A percentile compares a stretch with the other conserved stretches of the same genome.
Evolutionary conservation across 352 stramenopile genomes (phyloP).

Genomic region (Pythium apleroticum): DNA sequence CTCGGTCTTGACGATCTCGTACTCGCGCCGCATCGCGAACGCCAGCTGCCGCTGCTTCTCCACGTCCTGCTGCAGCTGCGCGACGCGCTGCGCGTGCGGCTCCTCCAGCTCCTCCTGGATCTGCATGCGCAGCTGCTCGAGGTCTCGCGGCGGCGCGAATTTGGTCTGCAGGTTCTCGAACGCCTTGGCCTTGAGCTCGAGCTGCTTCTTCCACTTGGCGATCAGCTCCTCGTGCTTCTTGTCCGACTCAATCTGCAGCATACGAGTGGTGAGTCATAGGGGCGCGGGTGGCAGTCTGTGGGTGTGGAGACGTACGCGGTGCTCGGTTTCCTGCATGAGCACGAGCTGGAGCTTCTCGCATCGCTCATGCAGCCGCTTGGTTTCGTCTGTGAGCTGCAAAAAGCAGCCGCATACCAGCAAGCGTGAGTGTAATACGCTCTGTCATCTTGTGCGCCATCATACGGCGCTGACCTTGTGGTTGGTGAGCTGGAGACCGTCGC

Average conservation of each 20-base stretch:
- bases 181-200: conserved; percentile 76
- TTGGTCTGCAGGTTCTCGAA: conserved; percentile 85
- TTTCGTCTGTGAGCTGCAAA: conserved; percentile 57
- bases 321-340: conserved; percentile 80
- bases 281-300: background rate
- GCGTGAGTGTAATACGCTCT: too few relatives aligned
- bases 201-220: conserved; percentile 80
- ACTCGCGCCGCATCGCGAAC: conserved; percentile 69
- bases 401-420: too few relatives aligned
- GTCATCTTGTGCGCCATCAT: too few relatives aligned
- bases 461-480: conserved; percentile 46
- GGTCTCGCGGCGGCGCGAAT: conserved; percentile 73
- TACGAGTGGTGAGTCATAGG: too few relatives aligned
- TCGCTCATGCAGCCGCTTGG: conserved; percentile 67
- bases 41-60: conserved; percentile 68
- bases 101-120: conserved; percentile 85
- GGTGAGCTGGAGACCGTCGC: conserved; percentile 60
- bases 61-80: conserved; percentile 62
- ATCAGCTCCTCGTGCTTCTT: conserved; percentile 82
- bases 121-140: conserved; percentile 79
- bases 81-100: conserved; percentile 66
- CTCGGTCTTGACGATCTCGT: conserved; percentile 81
- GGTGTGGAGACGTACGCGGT: conserved; percentile 43
- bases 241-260: conserved; percentile 65
- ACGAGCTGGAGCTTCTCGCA: conserved; percentile 80